Evolutionary conservation across 1,284 basidiomycete genomes (phyloP), one percentile per base, ranked within the genome.

Genomic region (Puccinia novopanici): DNA sequence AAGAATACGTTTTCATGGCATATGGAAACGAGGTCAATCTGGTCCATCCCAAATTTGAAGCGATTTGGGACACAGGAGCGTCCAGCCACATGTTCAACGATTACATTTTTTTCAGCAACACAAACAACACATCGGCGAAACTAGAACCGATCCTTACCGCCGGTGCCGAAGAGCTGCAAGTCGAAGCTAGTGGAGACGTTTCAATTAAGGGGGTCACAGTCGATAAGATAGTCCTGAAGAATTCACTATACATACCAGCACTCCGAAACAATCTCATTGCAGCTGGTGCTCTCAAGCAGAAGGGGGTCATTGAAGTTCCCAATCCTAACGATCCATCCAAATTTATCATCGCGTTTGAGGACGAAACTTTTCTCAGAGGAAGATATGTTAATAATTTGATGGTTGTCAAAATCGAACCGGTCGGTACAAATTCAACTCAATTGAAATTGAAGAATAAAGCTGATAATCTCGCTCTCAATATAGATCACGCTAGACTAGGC

Each of bases 341-440:
- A 9, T 73, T 73, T 19, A 55, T 30, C 3, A 19, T 73, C 13
- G 71, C n/a, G 6, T 34, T 73, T 30, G 50, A 40, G 22, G 45
- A 30, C 8, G n/a, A 40, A 12, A 40, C 50, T 8, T 55, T 73
- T 15, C 37, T 73, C 8, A 10, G 24, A 6, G 71, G 71, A 24
- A 13, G 50, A 55, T 73, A 34, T 40, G 8, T 37, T 22, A 55
- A 55, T 50, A 55, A 55, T 17, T 50, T 73, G 1, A 73, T 73
- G 71, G n/a, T 73, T 34, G 52, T 73, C 27, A 4, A 40, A 37
- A 40, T 73, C 12, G 71, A 61, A 61, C 57, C 30, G 30, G 57
- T 61, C 30, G 37, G 57, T 37, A n/a, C n/a, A n/a, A 61, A 27
- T 17, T n/a, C 27, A 6, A 30, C 30, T 34, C 57, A 61, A 61